phyloP scores from a whole-genome alignment of 805 yeast genomes.

The Diddensiella caesifluorescens region DNA sequence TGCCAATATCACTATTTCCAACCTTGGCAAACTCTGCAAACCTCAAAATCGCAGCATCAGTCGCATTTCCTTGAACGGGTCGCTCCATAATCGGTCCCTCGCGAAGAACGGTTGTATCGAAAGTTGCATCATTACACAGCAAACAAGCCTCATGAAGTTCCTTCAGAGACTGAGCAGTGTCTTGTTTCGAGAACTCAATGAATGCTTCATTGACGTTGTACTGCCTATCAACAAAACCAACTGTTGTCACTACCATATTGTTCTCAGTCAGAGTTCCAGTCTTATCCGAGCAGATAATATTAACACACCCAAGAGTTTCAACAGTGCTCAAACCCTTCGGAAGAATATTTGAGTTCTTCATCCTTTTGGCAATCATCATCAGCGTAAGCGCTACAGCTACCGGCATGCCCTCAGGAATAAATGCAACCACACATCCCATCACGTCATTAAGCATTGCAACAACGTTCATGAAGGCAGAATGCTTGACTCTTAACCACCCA shows the following conservation, averaged over 20 bases:
- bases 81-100: slow-evolving; percentile 14
- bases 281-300: slow-evolving; percentile 50
- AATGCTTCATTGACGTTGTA: slow-evolving; percentile 11
- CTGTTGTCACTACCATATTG: slow-evolving; percentile 33
- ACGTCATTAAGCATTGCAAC: slow-evolving; percentile 36
- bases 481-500: slow-evolving; percentile 37
- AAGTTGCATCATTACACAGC: slow-evolving; percentile 22
- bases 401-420: slow-evolving; percentile 46
- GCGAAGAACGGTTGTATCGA: slow-evolving; percentile 14
- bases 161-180: slow-evolving; percentile 3
- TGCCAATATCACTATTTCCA: neutral
- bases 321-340: slow-evolving; percentile 44
- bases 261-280: slow-evolving; percentile 48
- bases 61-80: slow-evolving; percentile 41
- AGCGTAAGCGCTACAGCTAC: slow-evolving; percentile 49
- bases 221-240: slow-evolving; percentile 15
- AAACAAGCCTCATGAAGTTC: slow-evolving; percentile 16
- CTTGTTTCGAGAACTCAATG: neutral
- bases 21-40: slow-evolving; percentile 30
- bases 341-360: slow-evolving; percentile 42
- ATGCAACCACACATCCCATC: slow-evolving; percentile 43
- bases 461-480: slow-evolving; percentile 40
- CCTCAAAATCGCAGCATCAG: slow-evolving; percentile 41
- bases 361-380: slow-evolving; percentile 42
- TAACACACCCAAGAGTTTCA: slow-evolving; percentile 54